Evolutionary conservation across 768 basidiomycete genomes (phyloP).

Genomic region (Pulveroboletus sp.): DNA sequence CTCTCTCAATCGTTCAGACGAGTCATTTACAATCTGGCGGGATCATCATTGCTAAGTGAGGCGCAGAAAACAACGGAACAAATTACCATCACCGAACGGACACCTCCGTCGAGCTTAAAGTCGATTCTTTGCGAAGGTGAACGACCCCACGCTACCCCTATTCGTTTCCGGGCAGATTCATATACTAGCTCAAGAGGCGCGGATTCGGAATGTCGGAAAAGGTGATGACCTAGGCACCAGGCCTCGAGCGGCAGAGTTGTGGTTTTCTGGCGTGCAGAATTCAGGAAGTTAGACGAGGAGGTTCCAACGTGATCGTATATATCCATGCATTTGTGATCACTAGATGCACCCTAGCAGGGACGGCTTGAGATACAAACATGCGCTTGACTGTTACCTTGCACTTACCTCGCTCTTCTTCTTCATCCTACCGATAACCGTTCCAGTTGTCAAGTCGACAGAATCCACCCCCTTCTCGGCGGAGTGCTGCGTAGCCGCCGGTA

Average conservation of each 20-base stretch:
- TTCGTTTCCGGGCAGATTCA: background rate
- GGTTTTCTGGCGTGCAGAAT: slow-evolving; percentile 7
- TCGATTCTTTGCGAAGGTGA: slow-evolving; percentile 9
- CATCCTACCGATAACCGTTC: slow-evolving; percentile 15
- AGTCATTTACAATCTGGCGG: slow-evolving; percentile 25
- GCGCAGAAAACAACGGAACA: background rate
- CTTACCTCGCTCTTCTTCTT: slow-evolving; percentile 25
- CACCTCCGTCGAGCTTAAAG: slow-evolving; percentile 18
- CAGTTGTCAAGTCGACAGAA: slow-evolving; percentile 3
- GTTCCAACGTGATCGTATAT: slow-evolving; percentile 21
- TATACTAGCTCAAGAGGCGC: slow-evolving; percentile 16
- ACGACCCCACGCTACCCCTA: slow-evolving; percentile 9
- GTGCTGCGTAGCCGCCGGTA: slow-evolving; percentile 5
- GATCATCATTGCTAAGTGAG: background rate
- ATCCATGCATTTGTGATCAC: background rate
- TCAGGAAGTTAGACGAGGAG: slow-evolving; percentile 25
- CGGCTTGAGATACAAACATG: slow-evolving; percentile 2
- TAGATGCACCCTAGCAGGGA: slow-evolving; percentile 4
- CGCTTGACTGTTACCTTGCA: background rate
- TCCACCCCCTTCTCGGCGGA: background rate
- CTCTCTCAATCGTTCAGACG: background rate
- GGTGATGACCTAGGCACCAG: slow-evolving; percentile 25
- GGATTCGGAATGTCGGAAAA: slow-evolving; percentile 10
- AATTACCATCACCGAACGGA: slow-evolving; percentile 13
- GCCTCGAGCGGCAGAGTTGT: slow-evolving; percentile 21